Conservation (phyloP, 116 monocot genomes). For the Phalaenopsis hybrid region DNA sequence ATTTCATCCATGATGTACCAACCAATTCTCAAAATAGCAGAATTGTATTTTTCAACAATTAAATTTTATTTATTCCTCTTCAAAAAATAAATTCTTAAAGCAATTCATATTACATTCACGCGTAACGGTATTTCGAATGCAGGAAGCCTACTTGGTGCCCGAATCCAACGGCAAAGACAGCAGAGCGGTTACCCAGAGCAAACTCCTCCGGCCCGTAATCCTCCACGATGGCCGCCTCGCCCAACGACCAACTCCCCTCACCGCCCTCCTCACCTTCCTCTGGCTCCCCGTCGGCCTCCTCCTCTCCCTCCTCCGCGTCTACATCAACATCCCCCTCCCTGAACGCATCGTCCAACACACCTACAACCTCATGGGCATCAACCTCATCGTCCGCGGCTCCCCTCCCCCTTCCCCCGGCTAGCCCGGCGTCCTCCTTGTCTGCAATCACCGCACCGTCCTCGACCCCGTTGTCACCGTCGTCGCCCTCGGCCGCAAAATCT, state of each 20-base stretch:
- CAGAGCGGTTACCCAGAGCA: not conserved
- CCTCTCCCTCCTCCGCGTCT: slow-evolving; percentile 37
- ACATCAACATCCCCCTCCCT: slow-evolving; percentile 42
- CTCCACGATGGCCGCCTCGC: slow-evolving; percentile 10
- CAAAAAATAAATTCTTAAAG: not conserved
- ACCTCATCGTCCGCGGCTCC: slow-evolving; percentile 27
- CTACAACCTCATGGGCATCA: slow-evolving; percentile 32
- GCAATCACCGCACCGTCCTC: slow-evolving; percentile 62
- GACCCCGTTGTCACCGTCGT: slow-evolving; percentile 53
- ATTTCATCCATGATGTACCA: too few relatives aligned
- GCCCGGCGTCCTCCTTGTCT: slow-evolving; percentile 54
- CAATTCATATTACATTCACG: not conserved
- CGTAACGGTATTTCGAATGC: not conserved
- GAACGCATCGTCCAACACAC: slow-evolving; percentile 35
- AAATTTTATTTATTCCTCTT: not conserved
- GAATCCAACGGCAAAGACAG: not conserved
- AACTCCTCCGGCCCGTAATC: not conserved
- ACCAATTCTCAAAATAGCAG: too few relatives aligned
- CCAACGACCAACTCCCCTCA: slow-evolving; percentile 14
- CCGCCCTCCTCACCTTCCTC: slow-evolving; percentile 25
- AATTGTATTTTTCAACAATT: not conserved
- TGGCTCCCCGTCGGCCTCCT: slow-evolving; percentile 51
- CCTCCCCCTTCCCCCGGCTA: slow-evolving; percentile 32
- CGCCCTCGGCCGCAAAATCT: slow-evolving; percentile 49
- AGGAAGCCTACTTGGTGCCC: slow-evolving; percentile 52